A percentile compares a stretch with the other conserved stretches of the same genome.
These are phyloP conservation scores for Ganoderma boninense DNA, from an alignment of 1,284 basidiomycete species.

Conservation along the genomic window DNA sequence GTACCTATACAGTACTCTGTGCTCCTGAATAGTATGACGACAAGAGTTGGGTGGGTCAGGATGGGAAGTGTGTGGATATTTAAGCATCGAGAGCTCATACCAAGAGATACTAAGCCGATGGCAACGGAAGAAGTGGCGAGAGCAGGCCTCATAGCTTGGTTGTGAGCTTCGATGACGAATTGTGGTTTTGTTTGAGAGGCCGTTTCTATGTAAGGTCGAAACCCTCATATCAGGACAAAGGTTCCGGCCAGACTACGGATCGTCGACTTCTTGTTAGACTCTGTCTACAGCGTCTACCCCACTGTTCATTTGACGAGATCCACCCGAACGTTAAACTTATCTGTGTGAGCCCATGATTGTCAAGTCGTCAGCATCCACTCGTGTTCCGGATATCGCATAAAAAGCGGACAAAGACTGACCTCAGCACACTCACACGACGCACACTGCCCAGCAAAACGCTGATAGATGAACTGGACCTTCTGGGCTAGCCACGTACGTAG, in stretches of 20 bases:
- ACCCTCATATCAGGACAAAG: not conserved
- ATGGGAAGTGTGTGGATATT: not conserved
- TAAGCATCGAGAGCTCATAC: not conserved
- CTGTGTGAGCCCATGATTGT: not conserved
- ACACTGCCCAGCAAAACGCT: too few relatives aligned
- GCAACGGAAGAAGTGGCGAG: not conserved
- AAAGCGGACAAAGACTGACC: not conserved
- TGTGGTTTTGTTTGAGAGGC: not conserved
- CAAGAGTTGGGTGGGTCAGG: not conserved
- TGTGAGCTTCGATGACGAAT: not conserved
- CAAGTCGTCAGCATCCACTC: not conserved
- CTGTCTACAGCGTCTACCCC: not conserved
- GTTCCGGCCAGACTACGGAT: not conserved
- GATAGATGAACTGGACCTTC: too few relatives aligned
- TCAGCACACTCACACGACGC: not conserved
- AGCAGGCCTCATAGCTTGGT: not conserved
- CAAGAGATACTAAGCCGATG: not conserved
- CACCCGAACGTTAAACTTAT: not conserved
- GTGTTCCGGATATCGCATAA: not conserved
- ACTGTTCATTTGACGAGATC: not conserved
- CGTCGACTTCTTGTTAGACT: not conserved
- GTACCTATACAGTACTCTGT: not conserved
- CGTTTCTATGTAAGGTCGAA: not conserved
- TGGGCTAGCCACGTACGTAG: not conserved
- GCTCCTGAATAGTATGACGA: not conserved